Base-by-base conservation (phyloP, 805 yeast species). In the Nakazawaea ambrosiae region DNA sequence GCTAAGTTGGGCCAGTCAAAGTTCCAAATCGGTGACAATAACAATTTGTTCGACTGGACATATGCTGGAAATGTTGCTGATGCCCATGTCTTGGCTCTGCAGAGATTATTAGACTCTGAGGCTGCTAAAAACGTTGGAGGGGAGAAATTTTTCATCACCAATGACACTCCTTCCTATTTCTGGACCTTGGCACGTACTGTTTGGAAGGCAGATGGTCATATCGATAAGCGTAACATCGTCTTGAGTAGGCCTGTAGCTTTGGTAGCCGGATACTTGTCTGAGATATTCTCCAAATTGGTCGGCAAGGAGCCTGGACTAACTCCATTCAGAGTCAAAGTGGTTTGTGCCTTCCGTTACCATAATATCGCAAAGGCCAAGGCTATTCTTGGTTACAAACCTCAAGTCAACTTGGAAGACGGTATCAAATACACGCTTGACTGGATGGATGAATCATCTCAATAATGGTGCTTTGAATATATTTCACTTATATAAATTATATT, bases 21-120 rank as follows among this genome's bases (percentile, higher is more conserved):
- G 58, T 86, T 86, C 59, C 99, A 92, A 61, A 68, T 92, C 34
- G 98, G 99, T 47, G 94, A 87, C 56, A 92, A 92, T 62, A 78
- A 84, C 57, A 92, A 92, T 55, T 61, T 92, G 39, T 92, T 90
- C 51, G 99, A 92, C 57, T 89, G 96, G 85, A 87, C 97, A 0
- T 92, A 88, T 54, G 97, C 82, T n/a, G 97, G 97, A 10, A 92
- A 92, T 60, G 97, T 94, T 27, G 97, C 98, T 0, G 94, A 88
- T 59, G 81, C 97, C 8, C 99, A 92, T 57, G 90, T 90, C 8
- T 65, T 92, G 35, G 98, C 97, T 1, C 95, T 96, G 5, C 65
- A 82, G 51, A 79, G 79, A 57, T 57, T 89, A 15, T 58, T 86
- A 34, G 65, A 74, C 40, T 63, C 72, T 5, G 48, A 48, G 5